phyloP scores from a whole-genome alignment of 2,329 filamentous ascomycete genomes.

The Hypoxylon sp. region DNA sequence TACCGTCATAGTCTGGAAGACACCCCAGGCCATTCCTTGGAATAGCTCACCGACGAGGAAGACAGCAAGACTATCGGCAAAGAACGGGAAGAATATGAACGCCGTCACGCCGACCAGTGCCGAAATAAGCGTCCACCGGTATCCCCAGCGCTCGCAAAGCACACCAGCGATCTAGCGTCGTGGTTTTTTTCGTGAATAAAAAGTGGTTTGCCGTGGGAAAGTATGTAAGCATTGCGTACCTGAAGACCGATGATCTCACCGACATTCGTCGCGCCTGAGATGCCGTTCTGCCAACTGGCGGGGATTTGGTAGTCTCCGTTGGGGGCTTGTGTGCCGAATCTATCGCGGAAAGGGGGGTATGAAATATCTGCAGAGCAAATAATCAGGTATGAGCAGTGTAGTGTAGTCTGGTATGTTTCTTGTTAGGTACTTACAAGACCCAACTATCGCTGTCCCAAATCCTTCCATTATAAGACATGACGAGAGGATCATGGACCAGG shows the following conservation, averaged over 20 bases:
- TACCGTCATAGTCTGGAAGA: slow-evolving; percentile 45
- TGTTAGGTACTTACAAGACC: slow-evolving; percentile 43
- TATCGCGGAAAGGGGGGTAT: slow-evolving; percentile 48
- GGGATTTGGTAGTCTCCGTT: slow-evolving; percentile 53
- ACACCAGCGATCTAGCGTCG: slow-evolving; percentile 50
- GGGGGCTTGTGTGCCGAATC: slow-evolving; percentile 45
- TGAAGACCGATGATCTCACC: slow-evolving; percentile 58
- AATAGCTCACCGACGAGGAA: slow-evolving; percentile 53
- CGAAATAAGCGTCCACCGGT: slow-evolving; percentile 52
- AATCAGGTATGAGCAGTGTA: too few relatives aligned
- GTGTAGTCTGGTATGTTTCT: too few relatives aligned
- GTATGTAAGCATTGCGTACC: slow-evolving; percentile 29
- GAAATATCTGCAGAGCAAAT: slow-evolving; percentile 47
- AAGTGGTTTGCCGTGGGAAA: neutral
- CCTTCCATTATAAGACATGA: slow-evolving; percentile 52
- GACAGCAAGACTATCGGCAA: slow-evolving; percentile 47
- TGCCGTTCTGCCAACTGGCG: slow-evolving; percentile 57
- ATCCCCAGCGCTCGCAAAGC: slow-evolving; percentile 52
- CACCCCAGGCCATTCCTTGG: slow-evolving; percentile 51
- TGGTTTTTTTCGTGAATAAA: neutral
- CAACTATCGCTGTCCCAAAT: slow-evolving; percentile 43
- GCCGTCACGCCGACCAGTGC: slow-evolving; percentile 48
- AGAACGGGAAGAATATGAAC: slow-evolving; percentile 55
- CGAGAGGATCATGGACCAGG: slow-evolving; percentile 54
- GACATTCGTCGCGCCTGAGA: slow-evolving; percentile 54